Percentiles rank a stretch among this genome's conserved stretches.
phyloP scores from a whole-genome alignment of 2,329 filamentous ascomycete species.

The Penicillium frequentans region DNA sequence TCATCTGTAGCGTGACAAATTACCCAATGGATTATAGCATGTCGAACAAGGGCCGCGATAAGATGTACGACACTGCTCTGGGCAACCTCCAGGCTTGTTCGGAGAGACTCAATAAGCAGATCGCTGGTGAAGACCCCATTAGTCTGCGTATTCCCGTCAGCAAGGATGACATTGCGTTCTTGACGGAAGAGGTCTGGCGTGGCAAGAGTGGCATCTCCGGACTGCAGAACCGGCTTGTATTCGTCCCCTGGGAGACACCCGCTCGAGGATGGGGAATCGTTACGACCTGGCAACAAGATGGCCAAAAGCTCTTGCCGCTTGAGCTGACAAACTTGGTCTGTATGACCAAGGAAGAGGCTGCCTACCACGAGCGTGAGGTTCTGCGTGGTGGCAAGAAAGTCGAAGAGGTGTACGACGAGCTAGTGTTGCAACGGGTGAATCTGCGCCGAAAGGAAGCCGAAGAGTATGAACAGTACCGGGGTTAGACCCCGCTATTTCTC shows the following conservation, averaged over 20 bases:
- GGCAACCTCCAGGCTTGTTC: conserved; percentile 74
- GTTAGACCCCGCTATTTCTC: conserved; percentile 1
- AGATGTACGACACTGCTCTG: conserved; percentile 86
- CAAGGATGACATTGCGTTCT: conserved; percentile 77
- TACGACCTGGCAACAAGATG: conserved; percentile 57
- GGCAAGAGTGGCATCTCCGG: conserved; percentile 82
- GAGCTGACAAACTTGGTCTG: conserved; percentile 72
- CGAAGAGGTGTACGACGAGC: conserved; percentile 72
- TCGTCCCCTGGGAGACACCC: conserved; percentile 79
- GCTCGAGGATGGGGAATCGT: conserved; percentile 61
- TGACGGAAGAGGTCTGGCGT: conserved; percentile 85
- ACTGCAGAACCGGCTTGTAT: conserved; percentile 71
- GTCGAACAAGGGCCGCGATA: conserved; percentile 77
- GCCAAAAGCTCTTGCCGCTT: conserved; percentile 75
- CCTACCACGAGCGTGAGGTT: conserved; percentile 75
- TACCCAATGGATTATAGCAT: conserved; percentile 82
- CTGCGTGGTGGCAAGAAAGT: conserved; percentile 66
- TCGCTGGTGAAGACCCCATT: conserved; percentile 54
- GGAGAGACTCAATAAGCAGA: conserved; percentile 67
- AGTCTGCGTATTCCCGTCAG: conserved; percentile 80
- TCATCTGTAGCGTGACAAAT: conserved; percentile 76
- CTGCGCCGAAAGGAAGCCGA: conserved; percentile 67
- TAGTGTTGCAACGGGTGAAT: conserved; percentile 67
- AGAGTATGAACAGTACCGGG: conserved; percentile 52
- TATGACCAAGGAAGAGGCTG: conserved; percentile 90